Percentiles rank a stretch among this genome's conserved stretches.
phyloP scores from a whole-genome alignment of 768 basidiomycete genomes.

The Tephrocybe sp. region DNA sequence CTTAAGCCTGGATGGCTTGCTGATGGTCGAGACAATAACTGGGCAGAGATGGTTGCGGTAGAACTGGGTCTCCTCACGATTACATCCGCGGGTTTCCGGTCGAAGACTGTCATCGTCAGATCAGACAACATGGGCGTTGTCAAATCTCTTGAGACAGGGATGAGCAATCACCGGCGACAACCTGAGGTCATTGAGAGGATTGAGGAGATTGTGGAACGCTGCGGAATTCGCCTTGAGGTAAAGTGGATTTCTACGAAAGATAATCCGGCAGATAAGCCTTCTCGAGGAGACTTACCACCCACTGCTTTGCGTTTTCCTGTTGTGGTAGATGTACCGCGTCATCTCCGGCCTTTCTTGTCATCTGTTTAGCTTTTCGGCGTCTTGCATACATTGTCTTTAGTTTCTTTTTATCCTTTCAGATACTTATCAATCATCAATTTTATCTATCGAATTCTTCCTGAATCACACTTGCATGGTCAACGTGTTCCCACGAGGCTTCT shows the following conservation, averaged over 20 bases:
- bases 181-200: slow-evolving; percentile 29
- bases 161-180: slow-evolving; percentile 24
- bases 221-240: neutral
- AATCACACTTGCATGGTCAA: too few relatives aligned
- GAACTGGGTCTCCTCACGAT: slow-evolving; percentile 37
- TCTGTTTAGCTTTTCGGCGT: neutral
- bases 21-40: slow-evolving; percentile 33
- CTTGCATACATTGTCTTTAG: too few relatives aligned
- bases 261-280: slow-evolving; percentile 17
- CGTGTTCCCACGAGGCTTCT: too few relatives aligned
- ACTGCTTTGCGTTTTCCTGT: slow-evolving; percentile 7
- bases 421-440: too few relatives aligned
- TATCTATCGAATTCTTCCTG: too few relatives aligned
- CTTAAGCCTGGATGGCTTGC: slow-evolving; percentile 29
- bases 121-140: slow-evolving; percentile 45
- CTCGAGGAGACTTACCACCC: slow-evolving; percentile 15
- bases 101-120: slow-evolving; percentile 27
- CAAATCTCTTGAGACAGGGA: slow-evolving; percentile 25
- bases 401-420: too few relatives aligned
- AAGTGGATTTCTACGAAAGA: slow-evolving; percentile 1
- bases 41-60: slow-evolving; percentile 45
- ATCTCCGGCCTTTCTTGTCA: slow-evolving; percentile 7
- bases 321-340: slow-evolving; percentile 6
- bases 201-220: neutral
- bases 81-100: slow-evolving; percentile 19